Evolutionary conservation across 2,329 filamentous ascomycete genomes (phyloP), one percentile per base, ranked within the genome.

Genomic region (Penicillium aurantiogriseum): DNA sequence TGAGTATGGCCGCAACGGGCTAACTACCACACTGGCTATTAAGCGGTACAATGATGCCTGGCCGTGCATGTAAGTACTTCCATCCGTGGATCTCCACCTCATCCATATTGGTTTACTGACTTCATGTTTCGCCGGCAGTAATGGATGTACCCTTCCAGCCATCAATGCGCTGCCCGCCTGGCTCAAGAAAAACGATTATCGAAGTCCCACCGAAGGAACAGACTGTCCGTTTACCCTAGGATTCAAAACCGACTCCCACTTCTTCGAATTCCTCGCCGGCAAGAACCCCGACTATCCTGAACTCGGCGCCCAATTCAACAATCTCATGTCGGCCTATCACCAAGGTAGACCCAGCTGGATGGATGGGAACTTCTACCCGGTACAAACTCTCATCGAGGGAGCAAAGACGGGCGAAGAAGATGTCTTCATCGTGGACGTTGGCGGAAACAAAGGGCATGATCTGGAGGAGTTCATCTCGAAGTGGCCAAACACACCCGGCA

Each of bases 21-120:
- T 63, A 11, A 57, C 63, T 3, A 66, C 38, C 1, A 55, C 57
- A 29, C 25, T 63, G 1, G 46, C 56, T 19, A 35, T 56, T 10
- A 40, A 62, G n/a, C 51, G 56, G 40, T 66, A 62, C 48, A 60
- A 46, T 27, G 63, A 62, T 40, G 55, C 59, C 1, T 66, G 54
- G 39, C 59, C 63, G 27, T 39, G 45, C 45, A 58, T 66, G 63
- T 66, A 36, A 42, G 62, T 57, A 15, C 5, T 7, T 35, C 4
- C 3, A 11, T 3, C 27, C 2, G 7, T 21, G 13, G 17, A 17
- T 7, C 1, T 15, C 5, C 6, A 5, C 13, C 11, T 15, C 6
- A 31, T 11, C 8, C 19, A 35, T 4, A 15, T n/a, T 23, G 7
- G 19, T 17, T 2, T 35, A 23, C 27, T 47, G 31, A 47, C 15